Evolutionary conservation across 2,329 filamentous ascomycete species (phyloP).

Genomic region (Trichoderma atrobrunneum): DNA sequence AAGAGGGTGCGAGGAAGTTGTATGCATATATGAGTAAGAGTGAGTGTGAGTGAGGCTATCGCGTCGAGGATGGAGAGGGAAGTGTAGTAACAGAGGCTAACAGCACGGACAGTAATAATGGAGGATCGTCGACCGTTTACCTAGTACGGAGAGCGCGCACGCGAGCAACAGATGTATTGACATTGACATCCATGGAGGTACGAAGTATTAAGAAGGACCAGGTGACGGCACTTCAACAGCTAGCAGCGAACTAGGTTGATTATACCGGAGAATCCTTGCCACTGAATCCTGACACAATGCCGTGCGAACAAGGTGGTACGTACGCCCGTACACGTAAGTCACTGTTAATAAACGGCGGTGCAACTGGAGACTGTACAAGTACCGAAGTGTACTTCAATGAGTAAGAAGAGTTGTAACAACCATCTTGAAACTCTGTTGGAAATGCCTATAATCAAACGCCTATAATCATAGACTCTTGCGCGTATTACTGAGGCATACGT

Average conservation of each 20-base stretch:
- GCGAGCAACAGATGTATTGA: not conserved
- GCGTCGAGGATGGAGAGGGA: not conserved
- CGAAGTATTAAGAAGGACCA: not conserved
- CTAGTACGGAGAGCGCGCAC: constrained; percentile 1
- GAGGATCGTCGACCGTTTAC: not conserved
- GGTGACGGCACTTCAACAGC: not conserved
- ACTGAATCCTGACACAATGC: not conserved
- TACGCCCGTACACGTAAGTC: constrained; percentile 3
- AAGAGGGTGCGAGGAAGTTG: not conserved
- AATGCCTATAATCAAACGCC: not conserved
- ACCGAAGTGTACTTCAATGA: not conserved
- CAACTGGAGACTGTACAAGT: not conserved
- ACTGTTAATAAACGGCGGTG: not conserved
- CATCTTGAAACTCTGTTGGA: not conserved
- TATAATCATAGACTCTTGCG: not conserved
- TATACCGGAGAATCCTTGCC: constrained; percentile 1
- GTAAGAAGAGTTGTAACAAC: not conserved
- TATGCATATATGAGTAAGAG: not conserved
- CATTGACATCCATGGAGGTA: not conserved
- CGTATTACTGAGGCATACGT: not conserved
- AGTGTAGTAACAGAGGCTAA: not conserved
- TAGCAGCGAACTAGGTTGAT: not conserved
- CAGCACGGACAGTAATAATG: not conserved
- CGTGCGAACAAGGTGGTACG: not conserved
- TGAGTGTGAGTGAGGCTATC: not conserved